Evolutionary conservation across 805 yeast genomes (phyloP).

Genomic region (Yamadazyma endophytica): DNA sequence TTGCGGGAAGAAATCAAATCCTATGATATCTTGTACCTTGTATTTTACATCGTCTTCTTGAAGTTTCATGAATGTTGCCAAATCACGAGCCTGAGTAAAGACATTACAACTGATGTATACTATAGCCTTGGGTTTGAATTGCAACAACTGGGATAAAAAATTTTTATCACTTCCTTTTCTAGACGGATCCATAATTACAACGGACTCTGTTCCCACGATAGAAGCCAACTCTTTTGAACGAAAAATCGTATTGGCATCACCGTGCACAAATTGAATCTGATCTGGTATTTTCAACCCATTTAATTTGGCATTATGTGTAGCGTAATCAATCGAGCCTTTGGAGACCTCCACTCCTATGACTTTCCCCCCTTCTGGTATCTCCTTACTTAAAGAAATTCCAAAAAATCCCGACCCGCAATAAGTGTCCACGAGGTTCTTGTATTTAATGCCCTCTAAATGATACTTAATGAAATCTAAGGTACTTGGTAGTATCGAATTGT

Average conservation of each 20-base stretch:
- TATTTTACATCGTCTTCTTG: constrained; percentile 15
- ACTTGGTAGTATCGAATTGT: constrained; percentile 30
- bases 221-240: constrained; percentile 20
- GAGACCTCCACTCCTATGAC: constrained; percentile 42
- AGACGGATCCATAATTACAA: constrained; percentile 44
- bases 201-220: constrained; percentile 26
- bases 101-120: constrained; percentile 44
- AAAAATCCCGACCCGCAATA: constrained; percentile 47
- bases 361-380: constrained; percentile 23
- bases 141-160: constrained; percentile 33
- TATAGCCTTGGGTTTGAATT: constrained; percentile 33
- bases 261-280: constrained; percentile 29
- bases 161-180: constrained; percentile 35
- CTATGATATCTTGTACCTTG: constrained; percentile 23
- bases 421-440: constrained; percentile 34
- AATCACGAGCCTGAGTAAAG: constrained; percentile 43
- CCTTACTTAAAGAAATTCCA: constrained; percentile 32
- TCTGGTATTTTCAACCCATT: constrained; percentile 29
- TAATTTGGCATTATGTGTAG: constrained; percentile 34
- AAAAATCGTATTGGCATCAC: constrained; percentile 36
- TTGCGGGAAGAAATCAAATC: constrained; percentile 72
- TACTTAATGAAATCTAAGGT: constrained; percentile 28
- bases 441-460: constrained; percentile 12
- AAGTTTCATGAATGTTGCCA: constrained; percentile 23
- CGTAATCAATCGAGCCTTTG: constrained; percentile 26